Evolutionary conservation across 2,329 filamentous ascomycete species (phyloP), one percentile per base, ranked within the genome.

Genomic region (Didymella pinodella): DNA sequence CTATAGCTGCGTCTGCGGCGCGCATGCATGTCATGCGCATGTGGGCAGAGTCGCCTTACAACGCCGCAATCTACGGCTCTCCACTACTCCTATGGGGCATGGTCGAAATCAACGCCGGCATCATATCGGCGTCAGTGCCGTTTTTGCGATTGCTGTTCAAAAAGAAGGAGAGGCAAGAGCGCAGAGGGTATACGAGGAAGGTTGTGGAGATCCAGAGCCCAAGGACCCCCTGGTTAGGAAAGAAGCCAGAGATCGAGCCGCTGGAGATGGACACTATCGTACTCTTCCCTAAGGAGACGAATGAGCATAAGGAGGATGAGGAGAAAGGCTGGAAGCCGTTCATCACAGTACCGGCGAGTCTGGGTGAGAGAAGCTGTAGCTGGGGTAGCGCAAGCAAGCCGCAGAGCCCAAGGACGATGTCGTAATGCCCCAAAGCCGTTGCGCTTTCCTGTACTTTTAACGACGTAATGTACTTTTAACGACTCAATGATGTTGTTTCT

Each of bases 61-160:
- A 77, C 74, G 54, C 52, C 10, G 51, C 55, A n/a, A 45, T 25
- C 64, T 76, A 58, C 80, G 75, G 75, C 20, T 48, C 67, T 2
- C 72, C 74, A 26, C 60, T 77, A 3, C 65, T 77, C 4, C 63
- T 83, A n/a, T 83, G 80, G 80, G 79, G 78, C 59, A 77, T 79
- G 59, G 75, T 83, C 26, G 81, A 83, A 62, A 77, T 81, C 7
- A 80, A 80, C 65, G 72, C 78, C 28, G 81, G 80, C 16, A 81
- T 82, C 55, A 75, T 82, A 7, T 80, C 79, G 2, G 79, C 81
- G 0, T 81, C 77, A 0, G 68, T 83, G 0, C 80, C 81, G 0
- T 77, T 80, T 14, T 73, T 83, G 20, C 75, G 78, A 11, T 72
- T 80, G 2, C 70, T 82, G 20, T 79, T 81, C 56, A 61, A 63